Evolutionary conservation across 1,139 yeast genomes (phyloP), one percentile per base, ranked within the genome.

Genomic region (Suzukiozyma palmioleophila): DNA sequence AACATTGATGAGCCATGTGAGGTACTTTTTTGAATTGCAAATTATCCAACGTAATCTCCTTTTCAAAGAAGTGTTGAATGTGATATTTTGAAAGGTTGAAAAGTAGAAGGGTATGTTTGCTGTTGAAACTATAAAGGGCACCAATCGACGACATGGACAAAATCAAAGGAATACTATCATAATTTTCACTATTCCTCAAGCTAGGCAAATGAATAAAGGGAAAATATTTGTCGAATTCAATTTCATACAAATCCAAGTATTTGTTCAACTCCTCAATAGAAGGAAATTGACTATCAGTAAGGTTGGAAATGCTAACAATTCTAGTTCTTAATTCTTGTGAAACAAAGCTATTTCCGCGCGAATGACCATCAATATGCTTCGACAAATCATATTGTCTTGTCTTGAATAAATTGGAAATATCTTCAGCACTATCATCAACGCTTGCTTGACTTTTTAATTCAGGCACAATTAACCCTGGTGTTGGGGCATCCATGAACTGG

Each of bases 61-160:
- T 71, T 53, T 86, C 95, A 62, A 88, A 74, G 51, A 79, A 82
- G 46, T 79, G 79, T 54, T 86, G 94, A 44, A 87, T 82, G 50
- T 86, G 82, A 49, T 77, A 81, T 54, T 92, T 77, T 9, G 95
- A 79, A 39, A 88, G 75, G 56, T 87, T 88, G 62, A 86, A 88
- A 40, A 89, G 66, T 15, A 85, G 69, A 50, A 84, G 72, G 0
- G 96, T 85, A 54, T 85, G 85, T 30, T 81, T 68, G 21, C 86
- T 84, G 57, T 89, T 95, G 60, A 84, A 87, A 1, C 86, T 79
- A 53, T 87, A 87, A 22, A 89, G 67, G 0, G 97, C 96, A 33
- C 97, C 97, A 44, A 89, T 78, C 16, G 95, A 84, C 1, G 95
- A 84, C 78, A 89, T 85, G 10, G 92, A 77, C 40, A 88, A 65